A percentile compares a stretch with the other conserved stretches of the same genome.
Conservation (phyloP, 1,284 basidiomycete genomes). For the Hymenochaete sp. region DNA sequence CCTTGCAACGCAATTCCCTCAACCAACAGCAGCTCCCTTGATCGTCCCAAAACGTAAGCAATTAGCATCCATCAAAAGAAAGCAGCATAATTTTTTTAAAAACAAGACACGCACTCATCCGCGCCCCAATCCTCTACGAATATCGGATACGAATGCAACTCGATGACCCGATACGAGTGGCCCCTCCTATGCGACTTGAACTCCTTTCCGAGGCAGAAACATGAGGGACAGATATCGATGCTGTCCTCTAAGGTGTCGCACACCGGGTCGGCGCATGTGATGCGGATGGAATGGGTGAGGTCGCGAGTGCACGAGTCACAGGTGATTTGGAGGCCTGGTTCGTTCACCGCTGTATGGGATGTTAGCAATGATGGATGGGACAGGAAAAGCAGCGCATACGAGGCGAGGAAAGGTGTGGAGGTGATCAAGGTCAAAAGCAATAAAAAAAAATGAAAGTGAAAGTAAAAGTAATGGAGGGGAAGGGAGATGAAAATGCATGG, state of each 20-base stretch:
- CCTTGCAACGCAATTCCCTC: slow-evolving; percentile 88
- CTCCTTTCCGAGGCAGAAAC: slow-evolving; percentile 90
- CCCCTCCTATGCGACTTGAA: slow-evolving; percentile 80
- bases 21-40: slow-evolving; percentile 81
- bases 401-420: too few relatives aligned
- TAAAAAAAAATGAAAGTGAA: too few relatives aligned
- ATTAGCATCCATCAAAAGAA: neutral
- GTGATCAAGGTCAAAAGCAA: too few relatives aligned
- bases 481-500: too few relatives aligned
- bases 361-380: neutral
- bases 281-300: slow-evolving; percentile 82
- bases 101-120: slow-evolving; percentile 64
- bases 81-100: neutral
- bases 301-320: slow-evolving; percentile 69
- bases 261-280: slow-evolving; percentile 79
- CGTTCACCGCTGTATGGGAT: slow-evolving; percentile 52
- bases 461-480: too few relatives aligned
- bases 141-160: slow-evolving; percentile 93
- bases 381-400: neutral
- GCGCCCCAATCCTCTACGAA: slow-evolving; percentile 96
- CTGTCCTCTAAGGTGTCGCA: slow-evolving; percentile 73
- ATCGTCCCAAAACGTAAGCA: slow-evolving; percentile 11
- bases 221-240: slow-evolving; percentile 81
- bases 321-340: slow-evolving; percentile 68
- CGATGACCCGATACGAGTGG: slow-evolving; percentile 94